Percentiles rank a stretch among this genome's conserved stretches.
These are phyloP conservation scores for Asterochloris sp. DNA, from an alignment of 139 green algal species.

Conservation along the genomic window DNA sequence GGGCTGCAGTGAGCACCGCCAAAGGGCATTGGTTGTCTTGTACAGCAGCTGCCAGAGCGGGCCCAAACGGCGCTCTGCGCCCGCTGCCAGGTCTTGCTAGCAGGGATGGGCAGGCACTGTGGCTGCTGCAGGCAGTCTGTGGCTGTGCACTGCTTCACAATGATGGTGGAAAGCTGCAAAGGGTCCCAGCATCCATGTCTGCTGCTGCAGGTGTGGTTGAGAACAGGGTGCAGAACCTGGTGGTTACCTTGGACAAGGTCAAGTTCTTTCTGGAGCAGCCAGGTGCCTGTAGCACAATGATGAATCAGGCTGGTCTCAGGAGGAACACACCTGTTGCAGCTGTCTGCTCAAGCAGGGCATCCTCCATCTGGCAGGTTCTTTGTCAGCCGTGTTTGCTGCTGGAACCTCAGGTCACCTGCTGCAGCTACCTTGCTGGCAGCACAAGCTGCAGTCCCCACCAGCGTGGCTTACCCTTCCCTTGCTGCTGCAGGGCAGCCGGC, in stretches of 20 bases:
- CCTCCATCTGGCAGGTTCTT: neutral
- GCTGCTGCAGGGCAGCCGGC: conserved; percentile 24
- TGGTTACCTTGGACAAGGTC: conserved; percentile 89
- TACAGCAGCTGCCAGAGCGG: too few species aligned
- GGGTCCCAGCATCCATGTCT: neutral
- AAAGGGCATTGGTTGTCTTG: neutral
- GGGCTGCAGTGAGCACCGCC: neutral
- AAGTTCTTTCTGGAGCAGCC: conserved; percentile 58
- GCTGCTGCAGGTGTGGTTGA: conserved; percentile 39
- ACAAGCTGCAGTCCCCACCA: neutral
- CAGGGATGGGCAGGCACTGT: too few species aligned
- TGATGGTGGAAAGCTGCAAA: too few species aligned
- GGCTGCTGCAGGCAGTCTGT: too few species aligned
- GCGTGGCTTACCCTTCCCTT: neutral
- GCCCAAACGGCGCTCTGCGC: too few species aligned
- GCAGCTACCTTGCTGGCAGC: neutral
- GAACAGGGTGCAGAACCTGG: conserved; percentile 81
- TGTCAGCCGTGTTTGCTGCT: neutral
- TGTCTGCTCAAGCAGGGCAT: too few species aligned
- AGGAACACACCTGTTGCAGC: too few species aligned
- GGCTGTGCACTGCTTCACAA: too few species aligned
- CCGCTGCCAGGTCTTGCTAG: too few species aligned
- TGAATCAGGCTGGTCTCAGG: neutral
- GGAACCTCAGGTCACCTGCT: neutral
- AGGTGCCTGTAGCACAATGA: neutral